These are phyloP conservation scores for Colletotrichum sp. DNA, from an alignment of 2,329 filamentous ascomycete genomes.

Conservation along the genomic window DNA sequence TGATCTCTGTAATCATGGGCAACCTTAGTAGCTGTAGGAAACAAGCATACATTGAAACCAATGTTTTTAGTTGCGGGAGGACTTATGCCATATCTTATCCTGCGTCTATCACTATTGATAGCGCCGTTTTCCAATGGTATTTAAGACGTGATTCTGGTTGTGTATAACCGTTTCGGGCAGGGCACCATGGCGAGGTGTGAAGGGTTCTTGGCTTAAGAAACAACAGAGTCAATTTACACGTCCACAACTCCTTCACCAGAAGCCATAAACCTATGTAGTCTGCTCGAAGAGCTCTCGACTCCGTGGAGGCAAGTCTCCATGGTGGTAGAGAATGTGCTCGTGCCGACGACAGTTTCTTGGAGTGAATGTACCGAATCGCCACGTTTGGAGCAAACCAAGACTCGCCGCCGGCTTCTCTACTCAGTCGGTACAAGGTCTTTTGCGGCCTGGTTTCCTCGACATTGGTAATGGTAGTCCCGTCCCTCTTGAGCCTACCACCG, in stretches of 20 bases:
- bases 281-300: background rate
- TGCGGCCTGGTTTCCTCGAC: background rate
- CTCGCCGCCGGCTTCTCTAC: background rate
- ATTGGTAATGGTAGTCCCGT: background rate
- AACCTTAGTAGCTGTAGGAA: background rate
- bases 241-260: rapidly evolving
- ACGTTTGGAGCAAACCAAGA: background rate
- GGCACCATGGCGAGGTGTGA: background rate
- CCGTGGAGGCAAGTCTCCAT: background rate
- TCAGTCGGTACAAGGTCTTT: background rate
- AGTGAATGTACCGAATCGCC: background rate
- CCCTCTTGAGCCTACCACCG: background rate
- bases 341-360: background rate
- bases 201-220: background rate
- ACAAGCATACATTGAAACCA: background rate
- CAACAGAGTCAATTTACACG: background rate
- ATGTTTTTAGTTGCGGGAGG: background rate
- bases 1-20: background rate
- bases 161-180: background rate
- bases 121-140: background rate
- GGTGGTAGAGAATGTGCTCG: background rate
- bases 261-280: background rate
- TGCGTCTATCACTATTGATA: background rate
- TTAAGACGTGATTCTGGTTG: background rate
- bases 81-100: background rate